These are phyloP conservation scores for Fusarium siculi DNA, from an alignment of 2,329 filamentous ascomycete genomes.

Conservation along the genomic window DNA sequence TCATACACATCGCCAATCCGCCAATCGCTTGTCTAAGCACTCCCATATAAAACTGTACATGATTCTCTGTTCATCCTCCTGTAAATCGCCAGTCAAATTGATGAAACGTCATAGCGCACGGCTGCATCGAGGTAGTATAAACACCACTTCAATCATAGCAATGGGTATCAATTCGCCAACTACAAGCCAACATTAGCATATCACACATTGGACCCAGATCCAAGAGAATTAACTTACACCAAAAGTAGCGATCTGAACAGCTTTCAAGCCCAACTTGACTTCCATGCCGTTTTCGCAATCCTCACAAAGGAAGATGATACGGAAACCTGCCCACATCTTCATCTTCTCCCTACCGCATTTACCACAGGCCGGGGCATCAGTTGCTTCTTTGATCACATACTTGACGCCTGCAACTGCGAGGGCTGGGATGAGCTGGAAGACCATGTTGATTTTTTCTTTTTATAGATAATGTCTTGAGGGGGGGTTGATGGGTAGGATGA, in stretches of 20 bases:
- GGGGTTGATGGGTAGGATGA: neutral
- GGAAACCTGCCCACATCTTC: neutral
- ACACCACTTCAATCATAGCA: neutral
- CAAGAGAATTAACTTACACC: neutral
- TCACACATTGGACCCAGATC: neutral
- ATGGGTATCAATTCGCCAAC: neutral
- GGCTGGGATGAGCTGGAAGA: neutral
- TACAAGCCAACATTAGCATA: neutral
- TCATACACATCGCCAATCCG: neutral
- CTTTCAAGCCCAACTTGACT: neutral
- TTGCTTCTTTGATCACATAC: neutral
- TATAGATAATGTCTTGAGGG: neutral
- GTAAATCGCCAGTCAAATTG: accelerated
- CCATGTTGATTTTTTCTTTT: neutral
- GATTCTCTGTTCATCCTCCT: neutral
- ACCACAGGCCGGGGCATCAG: neutral
- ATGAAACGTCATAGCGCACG: too few species aligned
- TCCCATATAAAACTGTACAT: neutral
- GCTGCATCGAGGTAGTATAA: accelerated
- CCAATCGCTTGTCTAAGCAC: neutral
- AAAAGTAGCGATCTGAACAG: neutral
- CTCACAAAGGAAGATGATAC: neutral
- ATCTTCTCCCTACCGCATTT: neutral
- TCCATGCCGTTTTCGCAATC: neutral
- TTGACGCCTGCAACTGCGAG: neutral